Conservation (phyloP, 2,329 filamentous ascomycete genomes). For the Penicillium sp. region DNA sequence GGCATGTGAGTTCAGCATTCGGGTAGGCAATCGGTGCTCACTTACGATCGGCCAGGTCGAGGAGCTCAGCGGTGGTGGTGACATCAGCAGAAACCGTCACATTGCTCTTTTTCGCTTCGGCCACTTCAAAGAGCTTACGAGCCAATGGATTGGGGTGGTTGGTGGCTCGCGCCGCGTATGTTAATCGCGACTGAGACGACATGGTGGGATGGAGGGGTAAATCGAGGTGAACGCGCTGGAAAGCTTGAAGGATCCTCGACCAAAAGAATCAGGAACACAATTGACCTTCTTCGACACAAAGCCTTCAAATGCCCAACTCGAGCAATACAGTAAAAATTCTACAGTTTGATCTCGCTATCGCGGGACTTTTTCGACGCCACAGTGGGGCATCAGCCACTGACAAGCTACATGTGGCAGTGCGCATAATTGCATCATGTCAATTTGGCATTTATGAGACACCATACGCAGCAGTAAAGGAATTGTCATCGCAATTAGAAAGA, state of each 20-base stretch:
- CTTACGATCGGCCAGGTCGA: constrained; percentile 46
- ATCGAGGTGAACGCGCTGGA: too few species aligned
- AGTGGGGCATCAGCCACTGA: constrained; percentile 15
- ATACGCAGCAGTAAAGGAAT: not conserved
- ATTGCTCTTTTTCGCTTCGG: constrained; percentile 45
- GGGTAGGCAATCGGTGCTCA: constrained; percentile 3
- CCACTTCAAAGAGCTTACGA: constrained; percentile 42
- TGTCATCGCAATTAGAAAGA: constrained; percentile 13
- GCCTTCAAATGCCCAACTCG: too few species aligned
- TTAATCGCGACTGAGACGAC: constrained; percentile 41
- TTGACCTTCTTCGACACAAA: too few species aligned
- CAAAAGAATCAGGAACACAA: too few species aligned
- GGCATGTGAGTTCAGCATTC: constrained; percentile 6
- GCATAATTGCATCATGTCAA: not conserved
- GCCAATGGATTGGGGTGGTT: constrained; percentile 43
- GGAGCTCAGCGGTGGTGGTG: constrained; percentile 43
- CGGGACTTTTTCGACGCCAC: constrained; percentile 22
- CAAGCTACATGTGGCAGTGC: not conserved
- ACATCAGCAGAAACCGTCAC: constrained; percentile 47
- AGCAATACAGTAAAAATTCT: too few species aligned
- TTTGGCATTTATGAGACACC: too few species aligned
- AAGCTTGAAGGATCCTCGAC: too few species aligned
- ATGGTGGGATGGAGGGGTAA: constrained; percentile 20
- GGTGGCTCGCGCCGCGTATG: constrained; percentile 37
- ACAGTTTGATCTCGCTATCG: too few species aligned